Conservation (phyloP, 1,139 yeast genomes). For the Saccharomycopsis hybrid region DNA sequence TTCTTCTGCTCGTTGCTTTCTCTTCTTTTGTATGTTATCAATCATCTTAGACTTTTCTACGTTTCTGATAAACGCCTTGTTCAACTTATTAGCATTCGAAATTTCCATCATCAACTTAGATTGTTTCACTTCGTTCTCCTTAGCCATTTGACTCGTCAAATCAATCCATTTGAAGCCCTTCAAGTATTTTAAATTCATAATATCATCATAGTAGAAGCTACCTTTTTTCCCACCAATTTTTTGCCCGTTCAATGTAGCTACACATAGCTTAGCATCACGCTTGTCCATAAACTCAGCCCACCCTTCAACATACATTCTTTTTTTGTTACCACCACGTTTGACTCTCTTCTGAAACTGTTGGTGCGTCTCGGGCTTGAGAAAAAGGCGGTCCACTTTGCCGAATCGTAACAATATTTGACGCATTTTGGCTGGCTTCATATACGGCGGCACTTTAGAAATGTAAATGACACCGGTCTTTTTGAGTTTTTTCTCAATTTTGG, state of each 20-base stretch:
- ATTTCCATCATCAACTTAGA: conserved; percentile 82
- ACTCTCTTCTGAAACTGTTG: conserved; percentile 59
- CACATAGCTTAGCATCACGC: conserved; percentile 83
- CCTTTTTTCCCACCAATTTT: conserved; percentile 90
- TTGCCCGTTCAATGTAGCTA: conserved; percentile 79
- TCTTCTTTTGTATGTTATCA: conserved; percentile 54
- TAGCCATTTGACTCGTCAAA: conserved; percentile 86
- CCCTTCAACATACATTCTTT: conserved; percentile 83
- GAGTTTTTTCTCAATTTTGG: conserved; percentile 49
- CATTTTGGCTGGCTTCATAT: conserved; percentile 91
- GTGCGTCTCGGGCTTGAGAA: conserved; percentile 80
- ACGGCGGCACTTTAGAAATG: conserved; percentile 86
- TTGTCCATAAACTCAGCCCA: conserved; percentile 92
- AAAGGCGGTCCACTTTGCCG: conserved; percentile 81
- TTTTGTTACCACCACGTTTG: conserved; percentile 91
- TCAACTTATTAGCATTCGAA: conserved; percentile 80
- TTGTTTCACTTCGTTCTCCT: conserved; percentile 84
- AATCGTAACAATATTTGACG: conserved; percentile 73
- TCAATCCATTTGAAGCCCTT: conserved; percentile 95
- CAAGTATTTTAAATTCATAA: conserved; percentile 81
- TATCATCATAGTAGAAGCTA: conserved; percentile 87
- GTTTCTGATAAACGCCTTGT: conserved; percentile 74
- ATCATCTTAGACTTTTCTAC: conserved; percentile 85
- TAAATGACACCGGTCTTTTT: conserved; percentile 87
- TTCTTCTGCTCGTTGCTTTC: conserved; percentile 30